Conservation (phyloP, 1,284 basidiomycete species). For the Irpex rosettiformis region DNA sequence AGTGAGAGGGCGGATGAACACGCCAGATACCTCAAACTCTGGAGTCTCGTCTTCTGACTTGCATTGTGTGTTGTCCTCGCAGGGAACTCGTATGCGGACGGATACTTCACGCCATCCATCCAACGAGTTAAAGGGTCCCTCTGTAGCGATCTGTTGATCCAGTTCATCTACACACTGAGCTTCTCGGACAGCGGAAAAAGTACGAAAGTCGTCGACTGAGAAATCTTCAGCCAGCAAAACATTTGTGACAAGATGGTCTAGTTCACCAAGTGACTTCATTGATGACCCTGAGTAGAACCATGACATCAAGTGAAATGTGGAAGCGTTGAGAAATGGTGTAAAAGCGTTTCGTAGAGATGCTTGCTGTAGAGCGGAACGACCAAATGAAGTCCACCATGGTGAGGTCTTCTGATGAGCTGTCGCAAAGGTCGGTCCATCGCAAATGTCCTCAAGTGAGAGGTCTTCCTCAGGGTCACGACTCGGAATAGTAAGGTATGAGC, state of each 20-base stretch:
- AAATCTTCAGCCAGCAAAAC: slow-evolving; percentile 12
- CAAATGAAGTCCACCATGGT: neutral
- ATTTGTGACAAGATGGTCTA: slow-evolving; percentile 11
- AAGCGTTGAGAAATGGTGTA: slow-evolving; percentile 11
- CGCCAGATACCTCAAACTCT: slow-evolving; percentile 8
- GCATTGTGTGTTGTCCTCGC: neutral
- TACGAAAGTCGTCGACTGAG: slow-evolving; percentile 2
- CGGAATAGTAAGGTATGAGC: slow-evolving; percentile 1
- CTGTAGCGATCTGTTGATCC: neutral
- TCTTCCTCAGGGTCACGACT: slow-evolving; percentile 1
- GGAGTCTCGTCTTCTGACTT: neutral
- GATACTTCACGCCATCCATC: slow-evolving; percentile 9
- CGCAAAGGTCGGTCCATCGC: neutral
- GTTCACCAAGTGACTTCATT: slow-evolving; percentile 13
- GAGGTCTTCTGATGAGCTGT: neutral
- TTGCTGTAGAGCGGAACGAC: neutral
- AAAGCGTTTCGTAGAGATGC: neutral
- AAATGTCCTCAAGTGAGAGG: neutral
- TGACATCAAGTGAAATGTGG: slow-evolving; percentile 12
- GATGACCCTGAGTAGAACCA: slow-evolving; percentile 11
- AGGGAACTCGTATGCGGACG: slow-evolving; percentile 9
- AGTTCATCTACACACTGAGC: slow-evolving; percentile 1
- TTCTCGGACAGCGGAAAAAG: slow-evolving; percentile 10
- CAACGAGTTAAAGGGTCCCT: neutral
- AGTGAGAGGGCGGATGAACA: slow-evolving; percentile 12